phyloP scores from a whole-genome alignment of 2,329 filamentous ascomycete genomes.

The Pseudocercospora ulei region DNA sequence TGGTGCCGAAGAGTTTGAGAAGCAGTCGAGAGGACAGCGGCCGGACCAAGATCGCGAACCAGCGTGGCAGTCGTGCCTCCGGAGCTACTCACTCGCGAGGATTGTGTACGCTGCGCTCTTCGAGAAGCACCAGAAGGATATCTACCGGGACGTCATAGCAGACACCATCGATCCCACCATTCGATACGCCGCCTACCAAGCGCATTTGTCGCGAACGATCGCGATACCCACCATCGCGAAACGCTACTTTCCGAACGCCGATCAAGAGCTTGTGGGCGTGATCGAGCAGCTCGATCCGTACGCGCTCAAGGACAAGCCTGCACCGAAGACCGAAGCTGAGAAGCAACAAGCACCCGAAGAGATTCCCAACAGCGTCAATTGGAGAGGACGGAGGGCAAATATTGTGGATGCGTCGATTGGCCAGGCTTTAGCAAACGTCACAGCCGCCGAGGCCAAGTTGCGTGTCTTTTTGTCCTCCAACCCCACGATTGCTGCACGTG shows the following conservation, averaged over 20 bases:
- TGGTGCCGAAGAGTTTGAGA: constrained; percentile 75
- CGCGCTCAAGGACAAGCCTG: constrained; percentile 51
- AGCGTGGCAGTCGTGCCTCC: constrained; percentile 69
- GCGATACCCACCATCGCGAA: constrained; percentile 69
- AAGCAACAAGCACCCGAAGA: constrained; percentile 32
- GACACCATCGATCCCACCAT: constrained; percentile 87
- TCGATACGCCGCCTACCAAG: constrained; percentile 86
- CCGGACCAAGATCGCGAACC: constrained; percentile 32
- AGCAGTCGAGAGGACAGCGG: constrained; percentile 48
- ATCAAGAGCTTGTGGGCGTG: constrained; percentile 52
- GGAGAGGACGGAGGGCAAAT: constrained; percentile 74
- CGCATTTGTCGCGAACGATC: constrained; percentile 75
- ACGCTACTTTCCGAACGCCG: constrained; percentile 62
- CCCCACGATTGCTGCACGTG: constrained; percentile 41
- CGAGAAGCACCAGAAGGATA: constrained; percentile 57
- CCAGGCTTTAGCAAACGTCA: constrained; percentile 64
- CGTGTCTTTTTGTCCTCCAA: constrained; percentile 40
- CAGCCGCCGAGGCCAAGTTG: constrained; percentile 46
- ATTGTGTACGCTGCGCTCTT: constrained; percentile 74
- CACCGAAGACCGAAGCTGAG: constrained; percentile 25
- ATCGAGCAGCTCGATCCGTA: constrained; percentile 62
- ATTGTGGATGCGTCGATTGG: constrained; percentile 91
- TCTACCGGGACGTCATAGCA: constrained; percentile 75
- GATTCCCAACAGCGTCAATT: constrained; percentile 65
- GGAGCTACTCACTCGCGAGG: constrained; percentile 63